Conservation (phyloP, 108 stramenopile species). For the Skeletonema potamos region DNA sequence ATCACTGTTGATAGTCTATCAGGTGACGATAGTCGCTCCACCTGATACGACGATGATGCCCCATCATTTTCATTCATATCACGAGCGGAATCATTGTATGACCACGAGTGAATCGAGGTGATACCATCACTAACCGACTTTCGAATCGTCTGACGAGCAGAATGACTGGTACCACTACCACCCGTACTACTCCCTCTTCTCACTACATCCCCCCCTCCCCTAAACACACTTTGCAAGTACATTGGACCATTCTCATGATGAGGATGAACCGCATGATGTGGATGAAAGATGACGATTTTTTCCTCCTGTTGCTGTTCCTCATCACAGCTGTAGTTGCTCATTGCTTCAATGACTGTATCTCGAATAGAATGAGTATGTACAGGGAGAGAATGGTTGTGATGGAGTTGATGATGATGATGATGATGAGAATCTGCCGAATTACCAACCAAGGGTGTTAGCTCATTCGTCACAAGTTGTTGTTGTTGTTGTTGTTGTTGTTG, state of each 20-base stretch:
- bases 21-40: neutral
- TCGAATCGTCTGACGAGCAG: neutral
- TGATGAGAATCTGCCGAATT: conserved; percentile 6
- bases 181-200: neutral
- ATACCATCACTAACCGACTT: neutral
- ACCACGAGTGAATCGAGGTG: neutral
- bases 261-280: conserved; percentile 47
- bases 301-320: conserved; percentile 28
- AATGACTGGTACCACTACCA: neutral
- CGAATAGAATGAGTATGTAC: conserved; percentile 33
- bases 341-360: conserved; percentile 41
- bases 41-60: neutral
- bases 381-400: conserved; percentile 1
- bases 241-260: conserved; percentile 24
- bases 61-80: neutral
- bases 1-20: neutral
- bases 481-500: too few species aligned
- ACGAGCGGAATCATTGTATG: neutral
- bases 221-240: conserved; percentile 11
- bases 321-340: conserved; percentile 45
- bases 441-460: conserved; percentile 7
- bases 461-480: neutral
- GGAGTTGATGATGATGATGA: conserved; percentile 11
- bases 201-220: neutral
- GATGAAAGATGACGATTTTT: conserved; percentile 42